Percentiles rank a stretch among this genome's conserved stretches.
Conservation (phyloP, 129 eudicot genomes). For the Artemisia argyi region DNA sequence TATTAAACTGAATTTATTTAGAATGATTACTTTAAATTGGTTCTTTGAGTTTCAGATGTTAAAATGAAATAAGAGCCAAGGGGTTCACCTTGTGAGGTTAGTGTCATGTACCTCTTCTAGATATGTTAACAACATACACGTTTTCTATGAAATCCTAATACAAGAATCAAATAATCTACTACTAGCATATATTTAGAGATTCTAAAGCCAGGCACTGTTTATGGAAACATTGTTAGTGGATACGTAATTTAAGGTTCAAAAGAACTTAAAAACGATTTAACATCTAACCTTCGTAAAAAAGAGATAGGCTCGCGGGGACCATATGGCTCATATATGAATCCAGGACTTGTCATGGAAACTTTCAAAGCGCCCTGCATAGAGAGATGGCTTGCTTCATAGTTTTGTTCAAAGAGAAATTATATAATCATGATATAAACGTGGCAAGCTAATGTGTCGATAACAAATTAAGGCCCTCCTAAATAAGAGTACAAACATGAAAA, state of each 20-base stretch:
- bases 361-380: slow-evolving; percentile 65
- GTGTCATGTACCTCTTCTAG: too few relatives aligned
- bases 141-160: neutral
- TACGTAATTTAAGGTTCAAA: slow-evolving; percentile 5
- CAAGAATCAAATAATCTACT: neutral
- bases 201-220: slow-evolving; percentile 11
- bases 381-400: slow-evolving; percentile 4
- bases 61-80: too few relatives aligned
- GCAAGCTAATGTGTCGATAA: neutral
- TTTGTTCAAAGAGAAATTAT: slow-evolving; percentile 4
- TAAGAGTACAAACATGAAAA: slow-evolving; percentile 4
- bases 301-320: slow-evolving; percentile 80
- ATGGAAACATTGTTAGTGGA: slow-evolving; percentile 3
- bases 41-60: too few relatives aligned
- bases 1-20: too few relatives aligned
- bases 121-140: too few relatives aligned
- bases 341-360: slow-evolving; percentile 86
- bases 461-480: slow-evolving; percentile 14
- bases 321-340: slow-evolving; percentile 86
- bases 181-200: slow-evolving; percentile 14
- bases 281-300: slow-evolving; percentile 68
- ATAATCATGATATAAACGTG: neutral
- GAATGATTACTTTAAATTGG: too few relatives aligned
- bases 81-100: too few relatives aligned
- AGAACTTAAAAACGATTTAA: neutral